Conservation (phyloP, 1,284 basidiomycete species). For the Vanrija sp. region DNA sequence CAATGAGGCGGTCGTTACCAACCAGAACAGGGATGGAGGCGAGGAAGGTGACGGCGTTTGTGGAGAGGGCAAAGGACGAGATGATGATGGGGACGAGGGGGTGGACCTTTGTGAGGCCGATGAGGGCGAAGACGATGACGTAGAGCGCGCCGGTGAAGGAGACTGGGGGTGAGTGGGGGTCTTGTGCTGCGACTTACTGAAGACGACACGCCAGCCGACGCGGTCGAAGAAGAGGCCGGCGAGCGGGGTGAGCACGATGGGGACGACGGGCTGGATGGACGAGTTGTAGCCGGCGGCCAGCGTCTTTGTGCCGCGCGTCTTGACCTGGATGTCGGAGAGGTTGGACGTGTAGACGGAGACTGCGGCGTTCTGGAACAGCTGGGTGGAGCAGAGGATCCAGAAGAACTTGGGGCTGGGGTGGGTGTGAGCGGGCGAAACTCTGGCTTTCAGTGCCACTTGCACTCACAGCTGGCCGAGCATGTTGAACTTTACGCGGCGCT, state of each 20-base stretch:
- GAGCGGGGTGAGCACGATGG: constrained; percentile 49
- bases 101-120: constrained; percentile 48
- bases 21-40: constrained; percentile 50
- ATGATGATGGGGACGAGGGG: constrained; percentile 47
- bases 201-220: constrained; percentile 40
- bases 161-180: constrained; percentile 12
- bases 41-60: constrained; percentile 48
- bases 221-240: constrained; percentile 44
- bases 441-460: not conserved
- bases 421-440: not conserved
- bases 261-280: constrained; percentile 48
- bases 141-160: constrained; percentile 42
- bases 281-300: constrained; percentile 51
- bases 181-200: constrained; percentile 5
- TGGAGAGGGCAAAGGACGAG: constrained; percentile 43
- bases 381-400: constrained; percentile 29
- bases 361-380: constrained; percentile 44
- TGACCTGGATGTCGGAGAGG: constrained; percentile 48
- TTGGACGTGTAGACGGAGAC: constrained; percentile 48
- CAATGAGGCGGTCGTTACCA: constrained; percentile 44
- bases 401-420: constrained; percentile 33
- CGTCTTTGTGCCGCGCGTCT: constrained; percentile 45
- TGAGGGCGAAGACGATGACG: constrained; percentile 47
- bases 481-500: constrained; percentile 13
- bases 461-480: constrained; percentile 22